These are phyloP conservation scores for Cyamopsis tetragonoloba DNA, from an alignment of 306 rosid species.

Conservation along the genomic window DNA sequence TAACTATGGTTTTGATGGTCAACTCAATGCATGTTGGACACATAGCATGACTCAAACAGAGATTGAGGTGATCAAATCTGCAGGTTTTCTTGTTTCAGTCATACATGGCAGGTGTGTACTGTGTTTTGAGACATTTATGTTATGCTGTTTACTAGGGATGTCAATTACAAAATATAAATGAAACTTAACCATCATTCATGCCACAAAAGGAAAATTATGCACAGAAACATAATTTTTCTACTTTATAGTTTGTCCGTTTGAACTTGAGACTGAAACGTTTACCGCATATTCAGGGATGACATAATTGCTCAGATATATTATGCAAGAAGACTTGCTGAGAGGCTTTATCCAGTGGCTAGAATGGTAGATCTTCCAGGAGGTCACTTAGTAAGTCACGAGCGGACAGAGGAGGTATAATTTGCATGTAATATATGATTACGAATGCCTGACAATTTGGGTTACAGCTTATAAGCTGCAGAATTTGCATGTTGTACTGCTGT, in stretches of 20 bases:
- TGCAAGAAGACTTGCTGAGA: slow-evolving; percentile 79
- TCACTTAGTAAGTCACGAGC: slow-evolving; percentile 93
- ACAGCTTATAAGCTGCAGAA: not conserved
- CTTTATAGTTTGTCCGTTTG: slow-evolving; percentile 13
- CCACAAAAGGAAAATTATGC: slow-evolving; percentile 4
- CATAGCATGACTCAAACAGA: slow-evolving; percentile 73
- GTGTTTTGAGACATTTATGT: not conserved
- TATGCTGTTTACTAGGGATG: not conserved
- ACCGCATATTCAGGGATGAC: slow-evolving; percentile 56
- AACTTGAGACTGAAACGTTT: slow-evolving; percentile 13
- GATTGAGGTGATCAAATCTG: slow-evolving; percentile 61
- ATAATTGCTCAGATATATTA: slow-evolving; percentile 77
- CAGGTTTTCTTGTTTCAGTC: slow-evolving; percentile 78
- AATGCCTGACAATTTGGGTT: not conserved
- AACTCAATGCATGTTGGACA: slow-evolving; percentile 86
- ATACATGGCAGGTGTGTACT: slow-evolving; percentile 82
- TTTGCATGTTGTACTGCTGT: not conserved
- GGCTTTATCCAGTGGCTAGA: slow-evolving; percentile 78
- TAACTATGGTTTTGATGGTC: slow-evolving; percentile 80
- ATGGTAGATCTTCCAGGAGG: slow-evolving; percentile 96
- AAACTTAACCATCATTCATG: not conserved
- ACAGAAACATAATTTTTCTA: not conserved
- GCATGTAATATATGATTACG: not conserved
- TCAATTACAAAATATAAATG: not conserved
- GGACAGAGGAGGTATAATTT: slow-evolving; percentile 74